These are phyloP conservation scores for Capsella bursapastoris DNA, from an alignment of 345 rosid genomes.

Conservation along the genomic window DNA sequence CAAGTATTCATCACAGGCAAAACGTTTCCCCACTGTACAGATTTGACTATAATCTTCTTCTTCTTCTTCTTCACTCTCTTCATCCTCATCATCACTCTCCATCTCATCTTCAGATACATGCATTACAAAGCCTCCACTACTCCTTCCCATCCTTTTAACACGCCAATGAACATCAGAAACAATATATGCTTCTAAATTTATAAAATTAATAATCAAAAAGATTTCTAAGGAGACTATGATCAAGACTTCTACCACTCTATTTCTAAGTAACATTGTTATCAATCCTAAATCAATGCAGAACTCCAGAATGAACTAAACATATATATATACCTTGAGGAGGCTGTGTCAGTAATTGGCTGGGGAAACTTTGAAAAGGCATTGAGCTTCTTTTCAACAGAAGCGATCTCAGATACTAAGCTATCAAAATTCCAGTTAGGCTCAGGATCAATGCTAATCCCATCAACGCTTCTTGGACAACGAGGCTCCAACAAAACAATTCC, in stretches of 20 bases:
- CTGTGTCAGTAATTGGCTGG: constrained; percentile 52
- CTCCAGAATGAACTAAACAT: neutral
- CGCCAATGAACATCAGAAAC: constrained; percentile 20
- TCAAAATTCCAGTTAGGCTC: constrained; percentile 79
- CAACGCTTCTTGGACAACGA: constrained; percentile 58
- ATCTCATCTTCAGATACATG: constrained; percentile 62
- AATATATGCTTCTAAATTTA: neutral
- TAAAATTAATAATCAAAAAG: neutral
- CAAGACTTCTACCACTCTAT: constrained; percentile 31
- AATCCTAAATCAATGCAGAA: neutral
- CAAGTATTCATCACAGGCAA: constrained; percentile 57
- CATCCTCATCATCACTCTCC: constrained; percentile 51
- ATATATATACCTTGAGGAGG: constrained; percentile 54
- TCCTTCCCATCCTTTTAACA: constrained; percentile 47
- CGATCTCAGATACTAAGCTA: constrained; percentile 61
- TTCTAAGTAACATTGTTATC: no score
- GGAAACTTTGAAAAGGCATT: constrained; percentile 48
- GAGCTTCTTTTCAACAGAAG: constrained; percentile 69
- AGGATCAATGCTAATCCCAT: constrained; percentile 70
- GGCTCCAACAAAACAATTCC: constrained; percentile 68
- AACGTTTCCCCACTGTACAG: constrained; percentile 46
- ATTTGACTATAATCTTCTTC: constrained; percentile 33
- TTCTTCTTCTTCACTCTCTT: constrained; percentile 47
- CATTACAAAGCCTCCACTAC: constrained; percentile 61
- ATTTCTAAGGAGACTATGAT: neutral